A percentile compares a stretch with the other conserved stretches of the same genome.
phyloP scores from a whole-genome alignment of 306 rosid genomes.

The Cyclanthera cordifolia region DNA sequence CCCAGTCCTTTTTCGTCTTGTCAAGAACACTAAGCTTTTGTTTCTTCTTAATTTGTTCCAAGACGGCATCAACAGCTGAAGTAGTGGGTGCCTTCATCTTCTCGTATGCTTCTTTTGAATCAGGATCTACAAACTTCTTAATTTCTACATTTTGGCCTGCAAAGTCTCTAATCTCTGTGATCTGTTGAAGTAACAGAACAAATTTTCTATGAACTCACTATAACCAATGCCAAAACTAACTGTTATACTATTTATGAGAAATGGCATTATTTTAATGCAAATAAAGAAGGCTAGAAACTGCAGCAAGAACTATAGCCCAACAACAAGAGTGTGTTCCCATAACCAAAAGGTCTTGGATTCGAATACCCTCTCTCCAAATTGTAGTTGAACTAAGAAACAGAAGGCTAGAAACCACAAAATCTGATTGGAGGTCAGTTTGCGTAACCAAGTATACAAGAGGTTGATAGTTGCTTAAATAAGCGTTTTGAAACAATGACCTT shows the following conservation, averaged over 20 bases:
- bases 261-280: neutral
- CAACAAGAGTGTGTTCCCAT: too few relatives aligned
- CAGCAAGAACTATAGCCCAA: too few relatives aligned
- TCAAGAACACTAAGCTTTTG: slow-evolving; percentile 91
- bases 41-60: slow-evolving; percentile 92
- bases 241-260: neutral
- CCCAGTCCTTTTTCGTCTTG: slow-evolving; percentile 94
- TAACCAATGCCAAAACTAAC: neutral
- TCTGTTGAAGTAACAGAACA: slow-evolving; percentile 34
- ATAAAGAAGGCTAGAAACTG: neutral
- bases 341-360: too few relatives aligned
- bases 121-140: slow-evolving; percentile 70
- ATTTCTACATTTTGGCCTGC: slow-evolving; percentile 87
- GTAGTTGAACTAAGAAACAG: too few relatives aligned
- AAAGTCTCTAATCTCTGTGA: slow-evolving; percentile 83
- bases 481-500: too few relatives aligned
- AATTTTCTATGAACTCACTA: neutral
- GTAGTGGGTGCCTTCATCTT: slow-evolving; percentile 52
- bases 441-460: neutral
- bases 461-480: too few relatives aligned
- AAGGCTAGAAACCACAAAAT: too few relatives aligned
- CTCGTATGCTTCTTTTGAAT: slow-evolving; percentile 78
- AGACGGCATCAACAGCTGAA: slow-evolving; percentile 76
- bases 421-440: too few relatives aligned
- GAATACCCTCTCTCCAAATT: too few relatives aligned